Evolutionary conservation across 257 asterid genomes (phyloP).

Genomic region (Solanum pennellii): DNA sequence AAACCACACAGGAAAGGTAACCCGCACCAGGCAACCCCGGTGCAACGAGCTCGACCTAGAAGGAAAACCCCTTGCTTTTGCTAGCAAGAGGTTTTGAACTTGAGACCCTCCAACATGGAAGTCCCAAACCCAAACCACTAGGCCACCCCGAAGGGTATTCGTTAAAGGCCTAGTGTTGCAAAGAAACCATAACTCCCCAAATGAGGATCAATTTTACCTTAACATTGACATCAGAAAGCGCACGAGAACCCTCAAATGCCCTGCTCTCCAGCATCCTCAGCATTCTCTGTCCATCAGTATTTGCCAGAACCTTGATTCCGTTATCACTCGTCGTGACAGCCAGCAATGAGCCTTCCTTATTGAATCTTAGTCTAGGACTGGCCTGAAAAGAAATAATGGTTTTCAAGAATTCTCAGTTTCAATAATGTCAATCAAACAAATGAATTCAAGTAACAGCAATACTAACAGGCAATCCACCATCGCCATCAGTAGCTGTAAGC

Average conservation of each 20-base stretch:
- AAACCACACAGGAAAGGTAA: neutral
- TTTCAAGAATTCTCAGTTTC: neutral
- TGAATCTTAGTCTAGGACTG: constrained; percentile 81
- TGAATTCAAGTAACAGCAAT: neutral
- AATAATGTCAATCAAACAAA: neutral
- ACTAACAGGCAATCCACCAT: constrained; percentile 92
- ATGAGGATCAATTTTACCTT: constrained; percentile 31
- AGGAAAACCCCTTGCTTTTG: no score
- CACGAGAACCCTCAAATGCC: constrained; percentile 76
- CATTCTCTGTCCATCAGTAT: constrained; percentile 79
- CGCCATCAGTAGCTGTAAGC: constrained; percentile 64
- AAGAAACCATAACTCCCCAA: neutral
- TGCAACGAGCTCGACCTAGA: no score
- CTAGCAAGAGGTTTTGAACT: no score
- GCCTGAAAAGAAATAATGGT: constrained; percentile 41
- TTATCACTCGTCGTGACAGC: constrained; percentile 88
- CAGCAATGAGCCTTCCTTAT: constrained; percentile 80
- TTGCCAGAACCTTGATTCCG: constrained; percentile 86
- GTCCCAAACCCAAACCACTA: no score
- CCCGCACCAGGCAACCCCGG: neutral
- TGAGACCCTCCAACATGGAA: no score
- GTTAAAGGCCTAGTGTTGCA: neutral
- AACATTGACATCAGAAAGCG: constrained; percentile 55
- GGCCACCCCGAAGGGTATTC: neutral
- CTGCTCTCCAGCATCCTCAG: constrained; percentile 83